phyloP scores from a whole-genome alignment of 148 eudicot species.

The Persicaria tinctoria region DNA sequence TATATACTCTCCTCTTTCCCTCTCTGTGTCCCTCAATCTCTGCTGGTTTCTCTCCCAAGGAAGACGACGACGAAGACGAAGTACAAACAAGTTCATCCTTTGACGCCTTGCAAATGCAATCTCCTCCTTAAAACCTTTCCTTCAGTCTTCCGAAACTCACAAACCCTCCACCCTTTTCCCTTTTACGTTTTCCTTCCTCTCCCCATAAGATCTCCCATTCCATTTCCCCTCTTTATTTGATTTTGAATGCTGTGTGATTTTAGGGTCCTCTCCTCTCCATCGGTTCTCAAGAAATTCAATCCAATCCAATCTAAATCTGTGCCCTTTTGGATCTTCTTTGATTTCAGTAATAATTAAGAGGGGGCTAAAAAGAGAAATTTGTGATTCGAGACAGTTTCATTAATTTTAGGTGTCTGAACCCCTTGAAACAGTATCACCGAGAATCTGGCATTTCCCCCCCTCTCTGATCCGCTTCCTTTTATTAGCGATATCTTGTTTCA shows the following conservation, averaged over 20 bases:
- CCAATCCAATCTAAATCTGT: background rate
- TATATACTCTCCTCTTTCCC: background rate
- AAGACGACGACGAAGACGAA: background rate
- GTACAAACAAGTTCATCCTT: background rate
- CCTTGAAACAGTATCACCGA: background rate
- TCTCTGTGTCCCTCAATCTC: background rate
- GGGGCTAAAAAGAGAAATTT: background rate
- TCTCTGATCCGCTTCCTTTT: background rate
- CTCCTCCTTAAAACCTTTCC: conserved; percentile 1
- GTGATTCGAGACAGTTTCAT: conserved; percentile 1
- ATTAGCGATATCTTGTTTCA: background rate
- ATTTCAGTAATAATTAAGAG: background rate
- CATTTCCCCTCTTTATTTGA: too few species aligned
- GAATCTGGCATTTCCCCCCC: background rate
- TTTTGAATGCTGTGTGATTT: too few species aligned
- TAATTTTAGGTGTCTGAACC: background rate
- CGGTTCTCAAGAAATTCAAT: conserved; percentile 2
- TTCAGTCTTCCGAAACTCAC: background rate
- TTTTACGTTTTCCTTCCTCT: background rate
- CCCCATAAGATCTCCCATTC: too few species aligned
- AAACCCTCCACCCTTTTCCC: background rate
- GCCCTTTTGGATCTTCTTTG: background rate
- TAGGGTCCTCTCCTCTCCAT: background rate
- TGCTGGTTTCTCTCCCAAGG: background rate
- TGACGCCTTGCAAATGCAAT: conserved; percentile 11